Base-by-base conservation (phyloP, 495 filamentous ascomycete species). In the Aspergillus nanangensis region DNA sequence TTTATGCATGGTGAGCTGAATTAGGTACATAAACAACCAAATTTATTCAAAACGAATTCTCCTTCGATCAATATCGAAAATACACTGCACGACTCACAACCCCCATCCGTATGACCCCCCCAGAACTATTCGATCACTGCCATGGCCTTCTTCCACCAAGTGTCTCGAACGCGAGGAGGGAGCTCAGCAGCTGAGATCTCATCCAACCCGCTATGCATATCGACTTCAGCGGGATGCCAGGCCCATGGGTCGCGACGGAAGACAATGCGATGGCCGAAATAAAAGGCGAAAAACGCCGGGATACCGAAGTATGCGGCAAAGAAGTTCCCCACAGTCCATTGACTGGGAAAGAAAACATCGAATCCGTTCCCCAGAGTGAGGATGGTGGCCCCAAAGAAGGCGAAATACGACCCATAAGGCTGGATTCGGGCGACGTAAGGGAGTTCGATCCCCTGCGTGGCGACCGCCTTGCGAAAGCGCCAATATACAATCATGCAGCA, bases 271-370 rank as follows among this genome's bases (percentile, higher is more conserved):
- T 64, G 63, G 11, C 55, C 55, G 2, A 73, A 76, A 54, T 72
- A 74, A 7, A 83, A 87, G 52, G 82, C 90, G 32, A 85, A 75
- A 11, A 88, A 94, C 58, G 90, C 90, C 78, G 74, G 76, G 38
- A 66, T 57, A 0, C 55, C 62, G 38, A 67, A 61, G 25, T 67
- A 69, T 3, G 63, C 62, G 2, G 60, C 55, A 2, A 66, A 40
- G 86, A 95, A 74, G 58, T 81, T 45, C 2, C 60, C 50, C 0
- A 57, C 59, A 0, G 56, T 65, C 38, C 65, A 75, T 0, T 70
- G 47, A 3, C 61, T 60, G 0, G 75, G 75, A 44, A 86, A 80
- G 65, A 84, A 87, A 8, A 75, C 65, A 1, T 75, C 78, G 56
- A 84, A 87, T 3, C 82, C 82, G 51, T 85, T 81, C 2, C 80